phyloP scores from a whole-genome alignment of 768 basidiomycete genomes.

The Rhizopogon salebrosus region DNA sequence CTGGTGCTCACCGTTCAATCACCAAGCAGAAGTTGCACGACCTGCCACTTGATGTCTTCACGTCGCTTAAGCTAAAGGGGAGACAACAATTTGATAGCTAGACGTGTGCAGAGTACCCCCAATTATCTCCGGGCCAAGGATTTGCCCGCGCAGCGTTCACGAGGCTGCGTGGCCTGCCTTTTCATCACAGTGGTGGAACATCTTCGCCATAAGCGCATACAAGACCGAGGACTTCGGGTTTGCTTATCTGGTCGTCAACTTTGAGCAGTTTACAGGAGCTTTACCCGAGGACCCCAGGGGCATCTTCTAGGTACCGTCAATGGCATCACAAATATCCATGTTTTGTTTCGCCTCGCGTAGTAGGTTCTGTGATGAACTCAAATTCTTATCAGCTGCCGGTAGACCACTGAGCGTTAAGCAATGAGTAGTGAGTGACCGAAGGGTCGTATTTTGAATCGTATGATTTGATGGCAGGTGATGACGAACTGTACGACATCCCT shows the following conservation, averaged over 20 bases:
- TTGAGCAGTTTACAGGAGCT: neutral
- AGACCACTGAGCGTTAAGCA: no score
- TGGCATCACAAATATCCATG: neutral
- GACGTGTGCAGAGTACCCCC: no score
- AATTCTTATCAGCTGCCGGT: neutral
- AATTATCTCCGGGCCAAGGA: no score
- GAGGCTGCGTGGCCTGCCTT: neutral
- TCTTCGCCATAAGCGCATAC: neutral
- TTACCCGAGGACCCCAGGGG: neutral
- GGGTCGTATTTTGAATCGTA: neutral
- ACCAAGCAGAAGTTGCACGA: no score
- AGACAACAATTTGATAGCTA: no score
- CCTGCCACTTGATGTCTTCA: no score
- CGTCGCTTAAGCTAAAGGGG: no score
- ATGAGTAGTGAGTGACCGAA: neutral
- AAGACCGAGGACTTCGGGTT: conserved; percentile 1
- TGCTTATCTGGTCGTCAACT: neutral
- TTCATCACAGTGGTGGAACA: neutral
- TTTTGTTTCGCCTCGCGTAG: neutral
- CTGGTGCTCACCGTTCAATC: no score
- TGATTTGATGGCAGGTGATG: neutral
- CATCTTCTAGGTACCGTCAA: neutral
- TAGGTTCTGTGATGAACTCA: neutral
- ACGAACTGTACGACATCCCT: neutral
- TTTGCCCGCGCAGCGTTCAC: no score